Evolutionary conservation across 371 early-diverging fungal genomes (phyloP).

Genomic region (Mucor lusitanicus): DNA sequence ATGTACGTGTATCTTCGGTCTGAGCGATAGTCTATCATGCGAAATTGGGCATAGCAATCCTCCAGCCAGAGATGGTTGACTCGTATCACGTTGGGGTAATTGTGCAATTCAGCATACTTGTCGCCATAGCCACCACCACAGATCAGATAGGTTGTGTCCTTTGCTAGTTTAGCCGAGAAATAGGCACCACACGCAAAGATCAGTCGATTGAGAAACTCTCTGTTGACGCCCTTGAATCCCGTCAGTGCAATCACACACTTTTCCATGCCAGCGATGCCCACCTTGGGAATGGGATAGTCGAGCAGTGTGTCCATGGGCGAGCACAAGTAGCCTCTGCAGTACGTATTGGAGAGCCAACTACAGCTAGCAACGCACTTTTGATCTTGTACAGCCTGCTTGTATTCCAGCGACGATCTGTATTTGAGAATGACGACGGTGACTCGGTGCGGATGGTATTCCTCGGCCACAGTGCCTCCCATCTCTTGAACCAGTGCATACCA

Average conservation of each 20-base stretch:
- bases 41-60: slow-evolving; percentile 68
- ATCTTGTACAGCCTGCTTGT: slow-evolving; percentile 58
- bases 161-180: neutral
- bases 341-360: slow-evolving; percentile 59
- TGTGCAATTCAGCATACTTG: slow-evolving; percentile 64
- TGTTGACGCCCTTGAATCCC: neutral
- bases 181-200: slow-evolving; percentile 63
- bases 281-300: slow-evolving; percentile 61
- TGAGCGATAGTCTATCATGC: slow-evolving; percentile 43
- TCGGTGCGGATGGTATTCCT: slow-evolving; percentile 23
- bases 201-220: slow-evolving; percentile 72
- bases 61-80: slow-evolving; percentile 94
- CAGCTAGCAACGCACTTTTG: slow-evolving; percentile 68
- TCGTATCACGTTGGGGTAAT: slow-evolving; percentile 60
- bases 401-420: slow-evolving; percentile 53
- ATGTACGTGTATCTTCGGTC: slow-evolving; percentile 59
- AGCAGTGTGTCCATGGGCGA: slow-evolving; percentile 49
- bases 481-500: neutral
- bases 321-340: slow-evolving; percentile 31
- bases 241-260: slow-evolving; percentile 29
- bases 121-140: slow-evolving; percentile 9
- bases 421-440: slow-evolving; percentile 65
- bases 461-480: slow-evolving; percentile 50
- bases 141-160: neutral
- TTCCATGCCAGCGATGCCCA: slow-evolving; percentile 53